Base-by-base conservation (phyloP, 768 basidiomycete species). In the Russula vinacea region DNA sequence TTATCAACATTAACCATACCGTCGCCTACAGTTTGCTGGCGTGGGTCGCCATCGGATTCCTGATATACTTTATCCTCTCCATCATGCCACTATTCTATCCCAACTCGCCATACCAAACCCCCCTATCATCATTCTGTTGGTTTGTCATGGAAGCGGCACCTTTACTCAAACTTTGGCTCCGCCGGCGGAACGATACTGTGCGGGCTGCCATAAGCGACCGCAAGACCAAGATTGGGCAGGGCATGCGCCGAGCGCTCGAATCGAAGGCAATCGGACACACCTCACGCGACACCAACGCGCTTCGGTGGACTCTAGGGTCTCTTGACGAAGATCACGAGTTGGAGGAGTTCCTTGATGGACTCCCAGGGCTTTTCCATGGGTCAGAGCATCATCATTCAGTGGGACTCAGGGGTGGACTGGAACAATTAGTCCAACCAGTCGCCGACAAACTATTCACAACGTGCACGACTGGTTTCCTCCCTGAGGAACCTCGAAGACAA, bases 61-160 rank as follows among this genome's bases (percentile, higher is more conserved):
- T 60, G 6, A 35, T 59, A 14, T 68, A 68, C 53, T n/a, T 54
- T 8, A 1, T 61, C 19, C 42, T 62, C 11, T 55, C 56, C 65
- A 55, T 67, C 39, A 44, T 62, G 49, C 65, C 67, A 7, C 42
- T 68, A 17, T 55, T 26, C 33, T 52, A 16, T 13, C 65, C 54
- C 45, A 51, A 56, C 52, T 62, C 58, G 19, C 67, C 67, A 2
- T 68, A 68, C 47, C 60, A 61, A 42, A 68, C 67, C 17, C 67
- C 67, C 10, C 40, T 68, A 13, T 62, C 67, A 3, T 40, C 62
- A 2, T 37, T 56, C 19, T 35, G 60, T 16, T 67, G 63, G 64
- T 56, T 58, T 22, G 0, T 39, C 24, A 33, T 24, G 1, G 54
- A 66, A 32, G 58, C 29, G 8, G 7, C 64, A 7, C 57, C 62